phyloP scores from a whole-genome alignment of 352 stramenopile genomes.

The Halophytophthora batemanensis region DNA sequence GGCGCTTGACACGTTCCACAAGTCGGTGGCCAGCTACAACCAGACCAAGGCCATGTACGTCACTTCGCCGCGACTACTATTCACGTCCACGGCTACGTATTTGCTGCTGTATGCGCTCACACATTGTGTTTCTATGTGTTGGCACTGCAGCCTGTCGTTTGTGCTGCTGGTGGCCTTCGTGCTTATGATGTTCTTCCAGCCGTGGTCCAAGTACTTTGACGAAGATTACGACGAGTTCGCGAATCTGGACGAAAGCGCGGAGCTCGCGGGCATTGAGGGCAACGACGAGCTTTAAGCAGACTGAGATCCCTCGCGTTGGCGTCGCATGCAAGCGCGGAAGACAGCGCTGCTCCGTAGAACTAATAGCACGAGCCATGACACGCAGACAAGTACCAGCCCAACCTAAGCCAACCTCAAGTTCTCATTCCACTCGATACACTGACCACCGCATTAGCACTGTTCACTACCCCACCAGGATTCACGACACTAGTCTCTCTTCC shows the following conservation, averaged over 20 bases:
- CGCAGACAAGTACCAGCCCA: no score
- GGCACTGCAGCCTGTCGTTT: slow-evolving; percentile 26
- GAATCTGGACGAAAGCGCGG: slow-evolving; percentile 14
- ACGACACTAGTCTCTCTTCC: no score
- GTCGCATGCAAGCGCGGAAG: slow-evolving; percentile 14
- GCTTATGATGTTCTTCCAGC: slow-evolving; percentile 74
- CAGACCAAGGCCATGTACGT: slow-evolving; percentile 72
- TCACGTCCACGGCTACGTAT: not conserved
- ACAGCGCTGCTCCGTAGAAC: not conserved
- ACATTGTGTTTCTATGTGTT: not conserved
- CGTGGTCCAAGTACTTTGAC: slow-evolving; percentile 51
- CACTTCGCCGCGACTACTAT: not conserved
- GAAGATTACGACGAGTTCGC: slow-evolving; percentile 25
- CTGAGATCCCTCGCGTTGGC: slow-evolving; percentile 1
- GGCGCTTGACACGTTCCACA: slow-evolving; percentile 77
- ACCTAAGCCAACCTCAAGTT: no score
- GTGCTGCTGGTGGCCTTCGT: slow-evolving; percentile 52
- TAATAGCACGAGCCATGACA: no score
- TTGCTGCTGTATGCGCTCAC: not conserved
- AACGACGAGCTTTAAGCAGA: slow-evolving; percentile 40
- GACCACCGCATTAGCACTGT: slow-evolving; percentile 9
- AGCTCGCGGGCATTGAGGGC: slow-evolving; percentile 5
- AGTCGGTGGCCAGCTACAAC: slow-evolving; percentile 75
- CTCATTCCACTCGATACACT: slow-evolving; percentile 10
- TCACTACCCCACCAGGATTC: no score